phyloP scores from a whole-genome alignment of 495 filamentous ascomycete genomes.

The Podospora pseudoanserina region DNA sequence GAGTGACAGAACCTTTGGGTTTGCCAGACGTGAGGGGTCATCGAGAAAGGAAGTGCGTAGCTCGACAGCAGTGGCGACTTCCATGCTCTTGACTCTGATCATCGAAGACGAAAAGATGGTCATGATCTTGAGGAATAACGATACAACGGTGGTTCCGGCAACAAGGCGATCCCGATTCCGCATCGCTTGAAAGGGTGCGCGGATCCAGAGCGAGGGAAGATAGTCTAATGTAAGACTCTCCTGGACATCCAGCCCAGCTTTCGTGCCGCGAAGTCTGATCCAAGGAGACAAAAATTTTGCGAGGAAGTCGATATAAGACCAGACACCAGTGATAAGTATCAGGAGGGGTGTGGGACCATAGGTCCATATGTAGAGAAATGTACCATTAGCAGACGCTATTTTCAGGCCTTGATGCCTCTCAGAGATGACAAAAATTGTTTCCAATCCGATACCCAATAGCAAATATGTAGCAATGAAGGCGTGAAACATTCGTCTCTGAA shows the following conservation, averaged over 20 bases:
- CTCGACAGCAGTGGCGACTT: too few species aligned
- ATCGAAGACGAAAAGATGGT: slow-evolving; percentile 5
- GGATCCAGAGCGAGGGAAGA: not conserved
- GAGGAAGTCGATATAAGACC: slow-evolving; percentile 3
- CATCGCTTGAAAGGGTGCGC: not conserved
- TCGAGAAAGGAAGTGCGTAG: not conserved
- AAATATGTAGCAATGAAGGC: not conserved
- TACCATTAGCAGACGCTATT: not conserved
- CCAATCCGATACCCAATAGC: not conserved
- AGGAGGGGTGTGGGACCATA: not conserved
- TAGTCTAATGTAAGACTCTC: not conserved
- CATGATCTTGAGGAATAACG: not conserved
- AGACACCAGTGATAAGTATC: not conserved
- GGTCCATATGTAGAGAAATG: not conserved
- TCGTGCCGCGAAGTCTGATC: not conserved
- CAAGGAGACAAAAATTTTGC: not conserved
- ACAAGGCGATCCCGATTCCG: not conserved
- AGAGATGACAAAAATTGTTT: not conserved
- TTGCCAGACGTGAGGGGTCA: not conserved
- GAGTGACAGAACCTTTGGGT: not conserved
- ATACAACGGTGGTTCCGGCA: not conserved
- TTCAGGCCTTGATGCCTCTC: not conserved
- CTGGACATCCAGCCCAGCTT: not conserved
- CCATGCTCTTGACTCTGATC: not conserved
- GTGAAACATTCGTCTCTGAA: not conserved